A percentile compares a stretch with the other conserved stretches of the same genome.
Conservation (phyloP, 495 filamentous ascomycete genomes). For the Trichoderma asperelloides region DNA sequence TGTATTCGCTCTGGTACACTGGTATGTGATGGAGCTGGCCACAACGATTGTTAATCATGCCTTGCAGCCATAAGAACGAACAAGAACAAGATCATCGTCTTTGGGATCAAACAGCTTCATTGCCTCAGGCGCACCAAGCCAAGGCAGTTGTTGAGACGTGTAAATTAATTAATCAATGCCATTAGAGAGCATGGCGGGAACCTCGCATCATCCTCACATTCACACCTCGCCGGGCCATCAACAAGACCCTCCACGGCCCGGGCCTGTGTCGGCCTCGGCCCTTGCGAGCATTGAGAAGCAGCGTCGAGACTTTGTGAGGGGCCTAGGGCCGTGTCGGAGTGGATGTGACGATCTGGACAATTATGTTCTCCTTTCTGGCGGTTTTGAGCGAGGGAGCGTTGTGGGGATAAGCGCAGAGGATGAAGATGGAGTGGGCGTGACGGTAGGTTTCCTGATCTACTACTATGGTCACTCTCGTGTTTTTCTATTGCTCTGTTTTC, state of each 20-base stretch:
- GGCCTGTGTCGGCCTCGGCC: slow-evolving; percentile 10
- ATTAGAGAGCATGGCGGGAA: too few species aligned
- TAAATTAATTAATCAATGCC: too few species aligned
- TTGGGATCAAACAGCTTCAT: too few species aligned
- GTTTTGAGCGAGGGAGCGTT: slow-evolving; percentile 37
- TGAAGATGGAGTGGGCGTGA: slow-evolving; percentile 23
- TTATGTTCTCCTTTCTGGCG: slow-evolving; percentile 28
- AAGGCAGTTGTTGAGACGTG: too few species aligned
- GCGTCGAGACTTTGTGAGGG: slow-evolving; percentile 12
- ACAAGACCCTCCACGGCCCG: not conserved
- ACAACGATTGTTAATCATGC: too few species aligned
- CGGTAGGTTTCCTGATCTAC: slow-evolving; percentile 22
- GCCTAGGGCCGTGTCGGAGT: slow-evolving; percentile 18
- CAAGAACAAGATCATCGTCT: too few species aligned
- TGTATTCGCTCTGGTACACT: too few species aligned
- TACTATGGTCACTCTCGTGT: not conserved
- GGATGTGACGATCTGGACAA: slow-evolving; percentile 39
- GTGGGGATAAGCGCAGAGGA: slow-evolving; percentile 41
- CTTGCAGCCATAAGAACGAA: too few species aligned
- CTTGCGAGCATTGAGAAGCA: slow-evolving; percentile 23
- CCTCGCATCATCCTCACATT: too few species aligned
- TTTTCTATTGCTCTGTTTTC: not conserved
- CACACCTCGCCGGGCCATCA: too few species aligned
- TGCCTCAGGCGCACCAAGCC: too few species aligned
- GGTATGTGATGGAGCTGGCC: too few species aligned